Conservation (phyloP, 306 rosid genomes). For the Cicer bijugum region DNA sequence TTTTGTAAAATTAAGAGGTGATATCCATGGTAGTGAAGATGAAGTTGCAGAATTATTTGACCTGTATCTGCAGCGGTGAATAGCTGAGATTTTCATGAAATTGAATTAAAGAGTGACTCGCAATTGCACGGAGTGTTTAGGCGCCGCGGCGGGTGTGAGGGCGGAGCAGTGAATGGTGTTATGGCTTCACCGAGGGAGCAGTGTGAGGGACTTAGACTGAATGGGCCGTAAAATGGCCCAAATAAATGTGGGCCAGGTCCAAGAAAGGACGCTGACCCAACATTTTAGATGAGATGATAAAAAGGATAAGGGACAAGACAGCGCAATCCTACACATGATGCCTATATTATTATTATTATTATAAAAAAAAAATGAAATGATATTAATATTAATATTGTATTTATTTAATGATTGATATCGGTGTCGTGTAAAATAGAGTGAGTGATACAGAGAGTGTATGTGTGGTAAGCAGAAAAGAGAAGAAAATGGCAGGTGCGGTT, state of each 20-base stretch:
- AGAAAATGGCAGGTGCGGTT: conserved; percentile 51
- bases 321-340: conserved; percentile 42
- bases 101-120: neutral
- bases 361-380: too few relatives aligned
- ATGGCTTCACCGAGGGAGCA: too few relatives aligned
- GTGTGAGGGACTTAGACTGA: too few relatives aligned
- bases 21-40: conserved; percentile 64
- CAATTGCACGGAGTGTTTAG: too few relatives aligned
- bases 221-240: neutral
- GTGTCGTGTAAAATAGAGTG: neutral
- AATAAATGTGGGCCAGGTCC: neutral
- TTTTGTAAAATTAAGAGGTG: conserved; percentile 64
- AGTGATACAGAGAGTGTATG: neutral
- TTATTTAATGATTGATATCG: neutral
- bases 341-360: too few relatives aligned
- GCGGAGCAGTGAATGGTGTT: too few relatives aligned
- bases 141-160: too few relatives aligned
- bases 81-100: conserved; percentile 52
- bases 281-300: neutral
- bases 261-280: neutral
- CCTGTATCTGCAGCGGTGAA: conserved; percentile 32
- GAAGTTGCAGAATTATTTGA: conserved; percentile 38
- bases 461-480: neutral
- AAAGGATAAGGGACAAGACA: conserved; percentile 30
- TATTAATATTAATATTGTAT: too few relatives aligned